phyloP scores from a whole-genome alignment of 495 filamentous ascomycete genomes.

The Elaphomyces granulatus region DNA sequence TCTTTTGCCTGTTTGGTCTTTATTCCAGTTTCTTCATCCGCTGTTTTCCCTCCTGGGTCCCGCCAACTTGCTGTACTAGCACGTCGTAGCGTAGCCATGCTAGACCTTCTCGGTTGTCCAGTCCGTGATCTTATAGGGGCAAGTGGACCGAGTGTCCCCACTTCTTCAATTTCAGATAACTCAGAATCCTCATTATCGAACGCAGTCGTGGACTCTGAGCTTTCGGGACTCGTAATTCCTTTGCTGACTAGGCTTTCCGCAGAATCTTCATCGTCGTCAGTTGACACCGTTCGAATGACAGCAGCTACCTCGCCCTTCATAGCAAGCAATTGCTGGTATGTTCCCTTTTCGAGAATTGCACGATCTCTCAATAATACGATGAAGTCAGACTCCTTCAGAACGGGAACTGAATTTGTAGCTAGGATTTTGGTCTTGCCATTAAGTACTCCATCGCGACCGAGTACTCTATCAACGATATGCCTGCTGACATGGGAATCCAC shows the following conservation, averaged over 20 bases:
- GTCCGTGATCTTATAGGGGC: slow-evolving; percentile 49
- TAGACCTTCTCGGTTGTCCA: slow-evolving; percentile 41
- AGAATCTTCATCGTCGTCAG: slow-evolving; percentile 45
- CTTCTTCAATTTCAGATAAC: slow-evolving; percentile 49
- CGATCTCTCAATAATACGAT: slow-evolving; percentile 75
- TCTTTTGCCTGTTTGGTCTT: slow-evolving; percentile 83
- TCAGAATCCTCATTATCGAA: slow-evolving; percentile 37
- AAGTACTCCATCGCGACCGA: slow-evolving; percentile 73
- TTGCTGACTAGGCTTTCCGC: slow-evolving; percentile 36
- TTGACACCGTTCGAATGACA: slow-evolving; percentile 64
- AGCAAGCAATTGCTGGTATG: slow-evolving; percentile 77
- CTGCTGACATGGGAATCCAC: slow-evolving; percentile 96
- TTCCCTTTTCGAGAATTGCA: slow-evolving; percentile 71
- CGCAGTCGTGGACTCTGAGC: slow-evolving; percentile 40
- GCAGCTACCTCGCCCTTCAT: slow-evolving; percentile 86
- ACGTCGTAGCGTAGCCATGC: slow-evolving; percentile 64
- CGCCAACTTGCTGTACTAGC: slow-evolving; percentile 86
- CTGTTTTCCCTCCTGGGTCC: slow-evolving; percentile 65
- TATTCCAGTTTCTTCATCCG: slow-evolving; percentile 64
- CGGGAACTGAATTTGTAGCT: slow-evolving; percentile 91
- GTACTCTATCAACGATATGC: slow-evolving; percentile 85
- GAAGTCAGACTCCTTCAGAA: slow-evolving; percentile 74
- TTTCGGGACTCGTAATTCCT: slow-evolving; percentile 33
- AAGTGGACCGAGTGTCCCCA: slow-evolving; percentile 50
- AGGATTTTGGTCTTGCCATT: slow-evolving; percentile 79